Evolutionary conservation across 2,329 filamentous ascomycete species (phyloP), one percentile per base, ranked within the genome.

Genomic region (Epicoccum sorghinum): DNA sequence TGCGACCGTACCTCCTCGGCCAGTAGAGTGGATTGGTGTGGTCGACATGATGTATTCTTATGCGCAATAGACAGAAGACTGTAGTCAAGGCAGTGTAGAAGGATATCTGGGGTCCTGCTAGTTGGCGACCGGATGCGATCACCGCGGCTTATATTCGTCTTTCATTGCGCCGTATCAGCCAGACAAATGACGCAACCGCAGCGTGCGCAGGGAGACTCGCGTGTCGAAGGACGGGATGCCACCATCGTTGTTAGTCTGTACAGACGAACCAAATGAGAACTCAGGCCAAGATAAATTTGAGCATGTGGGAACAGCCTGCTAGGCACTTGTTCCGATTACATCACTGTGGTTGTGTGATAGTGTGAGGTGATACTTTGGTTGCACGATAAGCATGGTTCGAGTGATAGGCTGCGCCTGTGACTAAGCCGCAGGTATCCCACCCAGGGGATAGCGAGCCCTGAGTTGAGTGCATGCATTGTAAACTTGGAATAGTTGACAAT

Each of bases 1-100:
- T 45, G 23, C 39, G 38, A 35, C 54, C 73, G 55, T 74, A 84
- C 83, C 83, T 72, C 83, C 83, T 59, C 83, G 82, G 54, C 83
- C 83, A 60, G 84, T 84, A 22, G 83, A 85, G 57, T 81, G 78
- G 50, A 82, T 75, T 7, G 75, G 77, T 45, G 58, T 58, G 14
- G 60, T 59, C 54, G 72, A 59, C 70, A 72, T 75, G 24, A 27
- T 67, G 39, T 14, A 22, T 25, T 29, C 27, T 23, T 33, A 33
- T 45, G 7, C 39, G 46, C 39, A 27, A 22, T 37, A 58, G 58
- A 59, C 55, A 32, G 59, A 66, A 49, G 43, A 30, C 52, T 35
- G 42, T 43, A 23, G 54, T 14, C 30, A 18, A 33, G 18, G 42
- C 27, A 27, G 36, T 52, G 38, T 58, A 27, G 18, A n/a, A 55